These are phyloP conservation scores for Gnaphalium uliginosum DNA, from an alignment of 129 eudicot genomes.

Conservation along the genomic window DNA sequence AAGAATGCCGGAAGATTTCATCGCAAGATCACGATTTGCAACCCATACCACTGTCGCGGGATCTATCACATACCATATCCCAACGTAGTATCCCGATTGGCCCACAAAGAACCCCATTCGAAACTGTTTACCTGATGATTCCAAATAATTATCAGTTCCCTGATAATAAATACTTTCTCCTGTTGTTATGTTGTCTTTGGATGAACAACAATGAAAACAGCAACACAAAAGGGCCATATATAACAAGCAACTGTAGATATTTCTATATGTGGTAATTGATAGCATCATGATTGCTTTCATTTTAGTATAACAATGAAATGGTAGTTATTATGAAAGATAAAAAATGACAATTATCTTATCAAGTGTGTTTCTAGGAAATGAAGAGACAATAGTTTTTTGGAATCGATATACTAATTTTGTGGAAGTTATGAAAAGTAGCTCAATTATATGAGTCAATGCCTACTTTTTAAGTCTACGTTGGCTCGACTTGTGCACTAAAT, in stretches of 20 bases:
- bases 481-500: not conserved
- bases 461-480: constrained; percentile 18
- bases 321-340: not conserved
- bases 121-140: constrained; percentile 36
- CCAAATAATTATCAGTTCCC: constrained; percentile 27
- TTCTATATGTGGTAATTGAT: constrained; percentile 13
- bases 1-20: constrained; percentile 27
- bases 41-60: constrained; percentile 50
- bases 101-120: constrained; percentile 49
- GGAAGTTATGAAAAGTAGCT: constrained; percentile 12
- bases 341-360: not conserved
- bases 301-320: not conserved
- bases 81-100: constrained; percentile 20
- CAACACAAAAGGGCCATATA: not conserved
- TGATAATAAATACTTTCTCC: constrained; percentile 13
- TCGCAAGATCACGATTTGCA: constrained; percentile 48
- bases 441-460: constrained; percentile 17
- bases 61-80: constrained; percentile 46
- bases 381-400: not conserved
- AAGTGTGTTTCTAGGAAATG: not conserved
- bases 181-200: constrained; percentile 31
- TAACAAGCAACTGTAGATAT: constrained; percentile 6
- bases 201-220: not conserved
- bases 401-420: not conserved
- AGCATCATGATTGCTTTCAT: constrained; percentile 14